Base-by-base conservation (phyloP, 1,284 basidiomycete genomes). In the Ceratobasidium sp. region DNA sequence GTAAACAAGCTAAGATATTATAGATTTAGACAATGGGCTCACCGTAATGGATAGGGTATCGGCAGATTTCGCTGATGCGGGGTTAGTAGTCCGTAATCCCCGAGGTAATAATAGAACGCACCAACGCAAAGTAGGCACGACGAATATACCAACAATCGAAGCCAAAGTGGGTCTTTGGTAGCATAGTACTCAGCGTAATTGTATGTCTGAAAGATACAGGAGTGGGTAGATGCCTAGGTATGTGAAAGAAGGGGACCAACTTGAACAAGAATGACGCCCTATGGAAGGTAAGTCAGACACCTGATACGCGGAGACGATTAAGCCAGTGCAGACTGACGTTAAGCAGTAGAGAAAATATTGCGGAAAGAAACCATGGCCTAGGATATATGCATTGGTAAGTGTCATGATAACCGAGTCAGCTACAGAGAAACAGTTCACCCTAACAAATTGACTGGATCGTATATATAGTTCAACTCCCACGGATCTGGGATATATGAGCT, bases 231-330 rank as follows among this genome's bases (percentile, higher is more conserved):
- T 17, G 20, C 20, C 12, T 9, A 33, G 13, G 38, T 12, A 42
- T 23, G 42, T 50, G 12, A 9, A 10, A 6, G 26, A 26, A 23
- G 23, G 42, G 12, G 17, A 23, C 70, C 17, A 20, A 62, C 70
- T 46, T 73, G 70, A 28, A 44, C 57, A 62, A 73, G 56, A 13
- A 73, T 73, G 20, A 73, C 12, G 20, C 70, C 70, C 57, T 71
- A 15, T 12, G 13, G 13, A 42, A 57, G 42, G 28, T 15, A 17
- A 50, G 4, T 42, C 5, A 61, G 57, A 13, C 26, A 4, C 7
- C 26, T 26, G 28, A 26, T 73, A 23, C n/a, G 9, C n/a, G 7
- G 48, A 54, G 10, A 33, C 33, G 33, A 4, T 33, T 33, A 33
- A 33, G 33, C 33, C 28, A 17, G 33, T 38, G 13, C 13, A 20